Evolutionary conservation across 306 rosid genomes (phyloP).

Genomic region (Quercus berberidifolia): DNA sequence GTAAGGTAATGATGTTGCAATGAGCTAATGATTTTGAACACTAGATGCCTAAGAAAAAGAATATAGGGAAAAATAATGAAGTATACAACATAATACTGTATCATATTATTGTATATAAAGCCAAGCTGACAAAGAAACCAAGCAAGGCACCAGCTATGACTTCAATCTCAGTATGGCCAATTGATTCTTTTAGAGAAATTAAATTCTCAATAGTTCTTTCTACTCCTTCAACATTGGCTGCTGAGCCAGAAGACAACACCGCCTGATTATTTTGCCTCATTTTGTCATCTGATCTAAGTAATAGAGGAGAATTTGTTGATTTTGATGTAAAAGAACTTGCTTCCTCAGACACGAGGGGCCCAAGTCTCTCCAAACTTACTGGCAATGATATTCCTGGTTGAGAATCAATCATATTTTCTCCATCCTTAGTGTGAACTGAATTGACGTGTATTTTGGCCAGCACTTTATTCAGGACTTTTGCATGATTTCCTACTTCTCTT

Average conservation of each 20-base stretch:
- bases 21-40: background rate
- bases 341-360: conserved; percentile 41
- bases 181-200: conserved; percentile 53
- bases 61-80: background rate
- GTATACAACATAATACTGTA: background rate
- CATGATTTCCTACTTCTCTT: conserved; percentile 89
- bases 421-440: conserved; percentile 31
- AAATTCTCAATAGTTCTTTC: conserved; percentile 19
- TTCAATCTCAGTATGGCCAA: conserved; percentile 83
- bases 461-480: conserved; percentile 62
- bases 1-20: background rate
- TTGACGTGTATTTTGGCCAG: conserved; percentile 21
- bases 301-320: conserved; percentile 23
- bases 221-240: conserved; percentile 30
- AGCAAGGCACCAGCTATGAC: conserved; percentile 77
- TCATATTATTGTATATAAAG: conserved; percentile 29
- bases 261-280: conserved; percentile 22
- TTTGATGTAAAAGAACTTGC: conserved; percentile 28
- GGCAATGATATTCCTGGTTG: conserved; percentile 37
- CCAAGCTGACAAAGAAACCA: conserved; percentile 63
- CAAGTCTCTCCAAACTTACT: conserved; percentile 22
- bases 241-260: conserved; percentile 14
- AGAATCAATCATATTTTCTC: conserved; percentile 38
- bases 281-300: conserved; percentile 24
- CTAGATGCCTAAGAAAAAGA: background rate